Evolutionary conservation across 805 yeast genomes (phyloP), one percentile per base, ranked within the genome.

Genomic region (Kodamaea laetipori): DNA sequence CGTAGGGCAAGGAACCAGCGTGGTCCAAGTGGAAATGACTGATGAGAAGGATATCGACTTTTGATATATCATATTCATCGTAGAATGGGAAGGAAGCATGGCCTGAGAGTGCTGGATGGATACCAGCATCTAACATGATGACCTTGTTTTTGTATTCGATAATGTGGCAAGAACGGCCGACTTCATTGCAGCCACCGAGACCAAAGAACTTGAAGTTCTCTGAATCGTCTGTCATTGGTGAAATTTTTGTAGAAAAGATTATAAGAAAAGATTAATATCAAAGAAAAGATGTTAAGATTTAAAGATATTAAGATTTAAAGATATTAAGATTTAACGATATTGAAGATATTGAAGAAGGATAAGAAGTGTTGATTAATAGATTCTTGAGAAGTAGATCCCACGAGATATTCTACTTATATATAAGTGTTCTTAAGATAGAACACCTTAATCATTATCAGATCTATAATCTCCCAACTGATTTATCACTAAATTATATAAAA

Each of bases 131-230:
- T 39, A 94, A 57, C 99, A 94, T 94, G 39, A 94, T 84, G 4
- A 92, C 90, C 58, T 94, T 92, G 45, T 96, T 97, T 60, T 89
- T 90, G 66, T 85, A 94, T 53, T 86, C 90, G 24, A 94, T 72
- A 34, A 94, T 82, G 59, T 94, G 99, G 59, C 98, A 92, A 25
- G 97, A 88, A 47, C 99, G 70, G 3, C 99, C 99, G 5, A 94
- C 99, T 62, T 94, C 99, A 54, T 86, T 88, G 50, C 98, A 95
- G n/a, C 98, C 99, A 6, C 99, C 99, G 5, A 94, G 76, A 17
- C 96, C 90, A 48, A 86, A 80, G 69, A 94, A 94, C 60, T 79
- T 80, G 57, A 71, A 71, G 51, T 60, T 60, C 24, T 71, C 76
- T 37, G 67, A 54, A 43, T 60, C 68, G 41, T 67, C 69, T 12